Conservation (phyloP, 2,329 filamentous ascomycete genomes). For the Remersonia thermophila region DNA sequence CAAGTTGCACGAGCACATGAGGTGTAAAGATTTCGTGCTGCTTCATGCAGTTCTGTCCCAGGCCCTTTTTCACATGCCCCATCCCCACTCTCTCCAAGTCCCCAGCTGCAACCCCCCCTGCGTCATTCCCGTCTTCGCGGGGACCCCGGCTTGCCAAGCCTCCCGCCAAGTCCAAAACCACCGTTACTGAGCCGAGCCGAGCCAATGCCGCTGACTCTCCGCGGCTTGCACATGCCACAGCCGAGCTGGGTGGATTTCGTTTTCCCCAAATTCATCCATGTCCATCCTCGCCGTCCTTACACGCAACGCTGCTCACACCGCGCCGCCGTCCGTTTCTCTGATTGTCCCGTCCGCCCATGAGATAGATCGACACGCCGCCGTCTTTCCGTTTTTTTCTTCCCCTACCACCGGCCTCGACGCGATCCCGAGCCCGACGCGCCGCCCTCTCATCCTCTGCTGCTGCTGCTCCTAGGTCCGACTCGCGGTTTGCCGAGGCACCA, state of each 20-base stretch:
- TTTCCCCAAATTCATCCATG: neutral
- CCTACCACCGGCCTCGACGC: constrained; percentile 3
- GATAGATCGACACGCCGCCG: constrained; percentile 1
- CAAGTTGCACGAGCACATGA: too few species aligned
- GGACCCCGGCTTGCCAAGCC: neutral
- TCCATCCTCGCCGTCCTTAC: too few species aligned
- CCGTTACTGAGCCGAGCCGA: constrained; percentile 5
- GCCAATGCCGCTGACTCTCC: constrained; percentile 7
- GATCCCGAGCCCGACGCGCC: constrained; percentile 1
- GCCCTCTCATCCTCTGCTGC: neutral
- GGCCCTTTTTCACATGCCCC: constrained; percentile 9
- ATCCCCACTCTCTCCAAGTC: neutral
- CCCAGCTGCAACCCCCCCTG: neutral
- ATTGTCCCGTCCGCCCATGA: constrained; percentile 3
- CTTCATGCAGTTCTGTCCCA: too few species aligned
- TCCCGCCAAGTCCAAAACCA: neutral
- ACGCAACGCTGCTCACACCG: neutral
- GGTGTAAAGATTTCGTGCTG: too few species aligned
- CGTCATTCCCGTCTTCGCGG: constrained; percentile 7
- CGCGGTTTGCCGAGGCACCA: constrained; percentile 12
- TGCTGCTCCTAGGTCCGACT: too few species aligned
- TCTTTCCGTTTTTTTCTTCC: too few species aligned
- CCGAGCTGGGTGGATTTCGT: neutral
- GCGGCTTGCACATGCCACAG: constrained; percentile 3
- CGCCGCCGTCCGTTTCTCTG: neutral